phyloP scores from a whole-genome alignment of 345 rosid species.

The Brassica cretica region DNA sequence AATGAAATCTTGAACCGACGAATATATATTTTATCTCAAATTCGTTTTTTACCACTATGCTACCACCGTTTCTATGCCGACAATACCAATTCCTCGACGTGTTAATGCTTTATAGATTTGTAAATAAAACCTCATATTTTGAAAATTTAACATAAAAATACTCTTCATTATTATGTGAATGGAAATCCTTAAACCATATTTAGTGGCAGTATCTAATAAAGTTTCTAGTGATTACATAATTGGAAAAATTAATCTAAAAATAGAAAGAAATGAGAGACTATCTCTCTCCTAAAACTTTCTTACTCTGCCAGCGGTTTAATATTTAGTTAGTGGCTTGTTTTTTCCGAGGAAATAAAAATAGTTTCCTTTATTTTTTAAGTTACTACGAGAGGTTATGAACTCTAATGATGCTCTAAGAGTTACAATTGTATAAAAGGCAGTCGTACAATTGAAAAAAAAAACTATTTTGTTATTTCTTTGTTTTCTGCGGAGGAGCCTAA shows the following conservation, averaged over 20 bases:
- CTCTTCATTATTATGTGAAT: not conserved
- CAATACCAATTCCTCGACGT: not conserved
- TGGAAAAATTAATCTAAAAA: too few relatives aligned
- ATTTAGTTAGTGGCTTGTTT: too few relatives aligned
- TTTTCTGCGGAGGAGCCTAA: too few relatives aligned
- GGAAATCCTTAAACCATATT: not conserved
- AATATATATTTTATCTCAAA: not conserved
- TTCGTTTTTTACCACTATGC: not conserved
- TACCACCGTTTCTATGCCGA: not conserved
- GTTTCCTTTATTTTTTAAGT: too few relatives aligned
- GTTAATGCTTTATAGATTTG: not conserved
- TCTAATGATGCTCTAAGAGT: too few relatives aligned
- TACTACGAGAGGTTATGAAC: too few relatives aligned
- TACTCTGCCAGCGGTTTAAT: too few relatives aligned
- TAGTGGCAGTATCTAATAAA: not conserved
- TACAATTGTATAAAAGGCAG: too few relatives aligned
- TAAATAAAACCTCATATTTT: not conserved
- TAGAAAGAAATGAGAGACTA: not conserved
- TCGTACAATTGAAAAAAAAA: not conserved
- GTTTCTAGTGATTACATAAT: too few relatives aligned
- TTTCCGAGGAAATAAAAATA: too few relatives aligned
- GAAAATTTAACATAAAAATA: not conserved
- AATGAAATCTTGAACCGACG: not conserved
- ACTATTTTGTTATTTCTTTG: not conserved
- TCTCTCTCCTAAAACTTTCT: slow-evolving; percentile 54